Evolutionary conservation across 148 eudicot genomes (phyloP).

Genomic region (Pharnaceum exiguum): DNA sequence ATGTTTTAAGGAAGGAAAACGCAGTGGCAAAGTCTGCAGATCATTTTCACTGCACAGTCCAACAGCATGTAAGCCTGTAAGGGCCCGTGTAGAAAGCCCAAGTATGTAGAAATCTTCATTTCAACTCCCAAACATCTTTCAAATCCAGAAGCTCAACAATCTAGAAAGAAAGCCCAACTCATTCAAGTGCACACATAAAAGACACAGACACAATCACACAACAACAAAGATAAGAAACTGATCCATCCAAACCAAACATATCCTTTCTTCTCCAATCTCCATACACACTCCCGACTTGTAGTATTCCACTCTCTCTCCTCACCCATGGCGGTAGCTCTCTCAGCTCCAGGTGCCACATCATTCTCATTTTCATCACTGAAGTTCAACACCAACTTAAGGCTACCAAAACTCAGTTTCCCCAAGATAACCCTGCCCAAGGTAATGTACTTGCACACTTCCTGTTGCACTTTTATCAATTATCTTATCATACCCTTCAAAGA

Average conservation of each 20-base stretch:
- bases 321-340: conserved; percentile 49
- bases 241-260: background rate
- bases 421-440: conserved; percentile 42
- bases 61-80: too few relatives aligned
- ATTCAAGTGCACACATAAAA: too few relatives aligned
- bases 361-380: conserved; percentile 42
- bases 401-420: conserved; percentile 28
- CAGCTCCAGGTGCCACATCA: conserved; percentile 47
- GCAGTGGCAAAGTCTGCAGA: too few relatives aligned
- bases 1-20: too few relatives aligned
- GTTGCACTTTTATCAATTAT: background rate
- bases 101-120: too few relatives aligned
- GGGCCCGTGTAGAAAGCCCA: too few relatives aligned
- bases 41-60: too few relatives aligned
- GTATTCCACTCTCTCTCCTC: background rate
- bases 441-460: background rate
- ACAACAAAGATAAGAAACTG: background rate
- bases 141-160: background rate
- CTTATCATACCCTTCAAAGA: background rate
- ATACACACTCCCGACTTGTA: background rate
- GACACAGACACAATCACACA: background rate
- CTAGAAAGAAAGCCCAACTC: background rate
- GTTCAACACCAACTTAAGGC: conserved; percentile 26
- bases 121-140: too few relatives aligned
- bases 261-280: background rate